A percentile compares a stretch with the other conserved stretches of the same genome.
phyloP scores from a whole-genome alignment of 306 rosid genomes.

The Quercus parvula region DNA sequence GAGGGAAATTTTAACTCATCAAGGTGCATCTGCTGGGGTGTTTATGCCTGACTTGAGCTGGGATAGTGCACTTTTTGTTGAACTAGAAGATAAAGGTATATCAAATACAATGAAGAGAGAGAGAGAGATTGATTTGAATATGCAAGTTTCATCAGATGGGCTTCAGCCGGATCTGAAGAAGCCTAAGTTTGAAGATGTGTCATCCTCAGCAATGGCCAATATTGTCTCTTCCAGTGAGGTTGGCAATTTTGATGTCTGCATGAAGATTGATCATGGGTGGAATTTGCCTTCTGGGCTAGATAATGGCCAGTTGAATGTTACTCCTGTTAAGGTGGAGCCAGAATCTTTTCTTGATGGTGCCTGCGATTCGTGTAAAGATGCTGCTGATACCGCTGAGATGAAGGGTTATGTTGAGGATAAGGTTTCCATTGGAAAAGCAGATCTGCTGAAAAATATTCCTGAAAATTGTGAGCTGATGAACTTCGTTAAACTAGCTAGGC shows the following conservation, averaged over 20 bases:
- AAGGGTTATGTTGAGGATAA: slow-evolving; percentile 36
- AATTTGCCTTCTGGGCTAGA: slow-evolving; percentile 37
- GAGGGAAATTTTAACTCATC: slow-evolving; percentile 93
- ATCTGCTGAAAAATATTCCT: slow-evolving; percentile 37
- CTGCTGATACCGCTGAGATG: slow-evolving; percentile 28
- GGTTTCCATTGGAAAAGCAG: slow-evolving; percentile 41
- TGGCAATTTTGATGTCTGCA: slow-evolving; percentile 37
- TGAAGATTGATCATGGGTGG: slow-evolving; percentile 46
- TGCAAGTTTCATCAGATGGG: slow-evolving; percentile 57
- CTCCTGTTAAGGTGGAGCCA: slow-evolving; percentile 46
- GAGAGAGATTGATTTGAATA: slow-evolving; percentile 79
- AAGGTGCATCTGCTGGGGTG: slow-evolving; percentile 91
- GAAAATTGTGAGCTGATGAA: slow-evolving; percentile 68
- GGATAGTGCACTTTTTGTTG: slow-evolving; percentile 38
- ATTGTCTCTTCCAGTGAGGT: slow-evolving; percentile 41
- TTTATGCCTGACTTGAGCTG: slow-evolving; percentile 46
- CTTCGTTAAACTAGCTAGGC: slow-evolving; percentile 73
- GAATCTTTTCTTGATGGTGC: slow-evolving; percentile 37
- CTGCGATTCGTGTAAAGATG: slow-evolving; percentile 29
- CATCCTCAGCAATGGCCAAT: slow-evolving; percentile 41
- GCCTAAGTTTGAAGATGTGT: slow-evolving; percentile 60
- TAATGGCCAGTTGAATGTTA: slow-evolving; percentile 44
- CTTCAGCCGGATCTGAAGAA: slow-evolving; percentile 53
- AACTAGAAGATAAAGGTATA: slow-evolving; percentile 46
- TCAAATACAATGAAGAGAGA: slow-evolving; percentile 58